These are phyloP conservation scores for Trichoderma afroharzianum DNA, from an alignment of 2,329 filamentous ascomycete genomes.

Conservation along the genomic window DNA sequence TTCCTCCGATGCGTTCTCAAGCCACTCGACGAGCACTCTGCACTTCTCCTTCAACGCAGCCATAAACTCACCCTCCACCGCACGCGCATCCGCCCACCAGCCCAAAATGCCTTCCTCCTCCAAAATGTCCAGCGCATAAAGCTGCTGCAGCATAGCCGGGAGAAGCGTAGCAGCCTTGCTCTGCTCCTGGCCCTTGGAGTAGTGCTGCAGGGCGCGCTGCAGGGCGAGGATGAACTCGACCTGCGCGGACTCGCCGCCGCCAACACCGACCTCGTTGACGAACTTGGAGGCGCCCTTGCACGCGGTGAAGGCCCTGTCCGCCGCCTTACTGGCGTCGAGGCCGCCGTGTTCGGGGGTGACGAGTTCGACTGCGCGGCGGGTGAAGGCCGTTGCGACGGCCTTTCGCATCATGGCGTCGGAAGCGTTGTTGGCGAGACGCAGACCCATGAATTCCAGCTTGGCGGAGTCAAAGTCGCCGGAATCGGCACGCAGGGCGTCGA, in stretches of 20 bases:
- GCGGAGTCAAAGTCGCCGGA: slow-evolving; percentile 74
- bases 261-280: slow-evolving; percentile 57
- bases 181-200: slow-evolving; percentile 52
- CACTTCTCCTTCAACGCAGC: slow-evolving; percentile 68
- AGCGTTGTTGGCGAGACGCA: slow-evolving; percentile 88
- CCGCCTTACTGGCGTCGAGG: slow-evolving; percentile 61
- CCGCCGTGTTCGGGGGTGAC: slow-evolving; percentile 46
- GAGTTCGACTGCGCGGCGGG: slow-evolving; percentile 74
- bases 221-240: slow-evolving; percentile 78
- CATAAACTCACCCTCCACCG: slow-evolving; percentile 66
- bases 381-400: slow-evolving; percentile 81
- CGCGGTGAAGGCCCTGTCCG: slow-evolving; percentile 56
- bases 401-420: slow-evolving; percentile 84
- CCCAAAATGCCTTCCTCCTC: slow-evolving; percentile 84
- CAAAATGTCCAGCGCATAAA: slow-evolving; percentile 79
- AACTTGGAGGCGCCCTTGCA: slow-evolving; percentile 54
- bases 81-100: slow-evolving; percentile 80
- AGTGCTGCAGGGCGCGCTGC: slow-evolving; percentile 72
- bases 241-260: slow-evolving; percentile 70
- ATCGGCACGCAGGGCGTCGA: slow-evolving; percentile 75
- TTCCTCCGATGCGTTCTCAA: slow-evolving; percentile 73
- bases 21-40: slow-evolving; percentile 75
- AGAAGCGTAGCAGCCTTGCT: slow-evolving; percentile 59
- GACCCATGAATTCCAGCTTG: slow-evolving; percentile 86
- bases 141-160: slow-evolving; percentile 73